These are phyloP conservation scores for Kuraishia capsulata DNA, from an alignment of 805 yeast species.

Conservation along the genomic window DNA sequence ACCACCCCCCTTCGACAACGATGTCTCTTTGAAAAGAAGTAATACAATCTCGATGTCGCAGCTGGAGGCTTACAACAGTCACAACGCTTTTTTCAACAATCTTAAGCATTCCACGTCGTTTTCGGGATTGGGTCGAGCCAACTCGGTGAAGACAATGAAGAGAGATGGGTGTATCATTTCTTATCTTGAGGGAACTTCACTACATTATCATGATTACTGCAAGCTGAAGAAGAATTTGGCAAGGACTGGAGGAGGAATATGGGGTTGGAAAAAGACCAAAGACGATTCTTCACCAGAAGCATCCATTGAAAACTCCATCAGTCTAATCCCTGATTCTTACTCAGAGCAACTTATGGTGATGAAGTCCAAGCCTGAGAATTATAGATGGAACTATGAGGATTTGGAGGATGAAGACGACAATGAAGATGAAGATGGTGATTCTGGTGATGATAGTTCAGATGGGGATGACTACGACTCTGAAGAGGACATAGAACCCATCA, in stretches of 20 bases:
- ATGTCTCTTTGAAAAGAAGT: neutral
- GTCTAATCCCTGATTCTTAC: constrained; percentile 26
- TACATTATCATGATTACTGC: constrained; percentile 24
- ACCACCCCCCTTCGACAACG: neutral
- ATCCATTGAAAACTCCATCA: constrained; percentile 21
- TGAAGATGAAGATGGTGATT: constrained; percentile 5
- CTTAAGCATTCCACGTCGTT: neutral
- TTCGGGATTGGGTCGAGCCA: neutral
- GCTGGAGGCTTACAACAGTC: constrained; percentile 7
- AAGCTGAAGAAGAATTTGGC: constrained; percentile 22
- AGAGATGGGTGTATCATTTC: constrained; percentile 18
- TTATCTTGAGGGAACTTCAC: constrained; percentile 16
- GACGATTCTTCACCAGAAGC: constrained; percentile 19
- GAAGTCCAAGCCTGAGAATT: constrained; percentile 26
- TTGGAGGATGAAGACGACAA: constrained; percentile 13
- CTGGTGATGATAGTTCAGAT: constrained; percentile 15
- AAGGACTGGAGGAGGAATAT: constrained; percentile 17
- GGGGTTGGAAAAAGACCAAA: constrained; percentile 22
- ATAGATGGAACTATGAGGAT: constrained; percentile 29
- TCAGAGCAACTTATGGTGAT: constrained; percentile 22
- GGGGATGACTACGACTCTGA: constrained; percentile 28
- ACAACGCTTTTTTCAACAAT: neutral
- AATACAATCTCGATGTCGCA: constrained; percentile 11
- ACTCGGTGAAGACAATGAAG: constrained; percentile 3
- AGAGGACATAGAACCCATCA: constrained; percentile 35